Percentiles rank a stretch among this genome's conserved stretches.
These are phyloP conservation scores for Cystofilobasidium macerans DNA, from an alignment of 768 basidiomycete species.

Conservation along the genomic window DNA sequence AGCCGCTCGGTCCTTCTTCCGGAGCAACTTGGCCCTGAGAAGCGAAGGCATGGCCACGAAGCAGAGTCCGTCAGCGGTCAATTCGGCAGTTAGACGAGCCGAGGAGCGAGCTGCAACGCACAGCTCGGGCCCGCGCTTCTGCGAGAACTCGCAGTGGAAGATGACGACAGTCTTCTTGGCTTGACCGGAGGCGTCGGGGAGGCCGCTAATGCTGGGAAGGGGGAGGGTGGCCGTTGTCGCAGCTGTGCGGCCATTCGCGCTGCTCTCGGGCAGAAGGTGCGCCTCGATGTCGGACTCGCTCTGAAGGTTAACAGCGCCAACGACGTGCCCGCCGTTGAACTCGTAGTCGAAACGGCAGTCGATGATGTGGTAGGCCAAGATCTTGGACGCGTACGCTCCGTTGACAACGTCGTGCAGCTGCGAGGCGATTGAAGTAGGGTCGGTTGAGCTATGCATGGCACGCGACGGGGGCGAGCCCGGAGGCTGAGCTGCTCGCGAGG, in stretches of 20 bases:
- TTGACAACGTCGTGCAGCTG: slow-evolving; percentile 69
- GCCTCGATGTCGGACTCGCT: slow-evolving; percentile 68
- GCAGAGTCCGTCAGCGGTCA: slow-evolving; percentile 23
- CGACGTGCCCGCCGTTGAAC: slow-evolving; percentile 83
- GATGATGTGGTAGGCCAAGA: slow-evolving; percentile 65
- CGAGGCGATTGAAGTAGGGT: neutral
- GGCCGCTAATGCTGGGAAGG: slow-evolving; percentile 43
- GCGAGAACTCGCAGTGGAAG: slow-evolving; percentile 97
- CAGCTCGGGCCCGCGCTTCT: slow-evolving; percentile 92
- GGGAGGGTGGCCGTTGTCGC: slow-evolving; percentile 37
- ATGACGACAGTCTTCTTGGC: slow-evolving; percentile 67
- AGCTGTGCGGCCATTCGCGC: too few relatives aligned
- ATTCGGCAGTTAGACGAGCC: neutral
- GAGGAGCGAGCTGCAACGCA: slow-evolving; percentile 35
- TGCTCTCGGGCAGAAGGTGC: too few relatives aligned
- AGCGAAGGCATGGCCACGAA: neutral
- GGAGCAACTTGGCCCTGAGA: slow-evolving; percentile 77
- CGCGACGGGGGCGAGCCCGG: neutral
- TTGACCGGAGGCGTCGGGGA: slow-evolving; percentile 38
- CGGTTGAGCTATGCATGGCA: slow-evolving; percentile 26
- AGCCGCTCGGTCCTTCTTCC: slow-evolving; percentile 75
- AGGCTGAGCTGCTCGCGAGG: too few relatives aligned
- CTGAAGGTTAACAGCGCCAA: slow-evolving; percentile 83
- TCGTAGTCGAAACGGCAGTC: slow-evolving; percentile 99
- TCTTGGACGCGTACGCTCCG: slow-evolving; percentile 56